phyloP scores from a whole-genome alignment of 345 rosid genomes.

The Heritiera littoralis region DNA sequence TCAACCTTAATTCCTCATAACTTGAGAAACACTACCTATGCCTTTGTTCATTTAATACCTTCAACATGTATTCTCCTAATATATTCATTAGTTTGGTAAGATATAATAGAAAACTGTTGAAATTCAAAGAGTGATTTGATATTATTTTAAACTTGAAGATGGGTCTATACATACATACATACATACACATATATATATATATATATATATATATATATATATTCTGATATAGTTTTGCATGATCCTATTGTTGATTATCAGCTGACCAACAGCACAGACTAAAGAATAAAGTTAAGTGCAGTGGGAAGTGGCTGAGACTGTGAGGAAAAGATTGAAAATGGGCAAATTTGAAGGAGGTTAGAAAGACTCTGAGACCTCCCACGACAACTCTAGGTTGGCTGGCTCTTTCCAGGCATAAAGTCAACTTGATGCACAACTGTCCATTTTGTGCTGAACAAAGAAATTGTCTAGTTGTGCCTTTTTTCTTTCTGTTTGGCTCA shows the following conservation, averaged over 20 bases:
- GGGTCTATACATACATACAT: not conserved
- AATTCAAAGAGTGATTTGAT: conserved; percentile 4
- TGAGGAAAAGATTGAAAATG: conserved; percentile 1
- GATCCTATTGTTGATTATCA: conserved; percentile 17
- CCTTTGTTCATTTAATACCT: not conserved
- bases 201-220: no score
- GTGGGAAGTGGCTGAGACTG: conserved; percentile 13
- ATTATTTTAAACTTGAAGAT: not conserved
- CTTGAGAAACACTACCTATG: not conserved
- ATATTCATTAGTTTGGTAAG: conserved; percentile 2
- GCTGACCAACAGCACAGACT: not conserved
- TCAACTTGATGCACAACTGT: conserved; percentile 16
- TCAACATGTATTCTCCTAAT: not conserved
- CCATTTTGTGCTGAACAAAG: conserved; percentile 10
- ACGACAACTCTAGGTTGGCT: not conserved
- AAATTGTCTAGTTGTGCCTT: not conserved
- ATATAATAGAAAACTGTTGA: not conserved
- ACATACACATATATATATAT: no score
- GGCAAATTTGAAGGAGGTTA: not conserved
- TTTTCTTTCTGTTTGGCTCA: conserved; percentile 1
- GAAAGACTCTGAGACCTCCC: not conserved
- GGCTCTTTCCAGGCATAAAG: conserved; percentile 12
- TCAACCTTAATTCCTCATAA: not conserved
- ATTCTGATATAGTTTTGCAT: conserved; percentile 14
- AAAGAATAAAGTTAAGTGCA: conserved; percentile 8